Evolutionary conservation across 805 yeast species (phyloP).

Genomic region (Wickerhamiella galacta): DNA sequence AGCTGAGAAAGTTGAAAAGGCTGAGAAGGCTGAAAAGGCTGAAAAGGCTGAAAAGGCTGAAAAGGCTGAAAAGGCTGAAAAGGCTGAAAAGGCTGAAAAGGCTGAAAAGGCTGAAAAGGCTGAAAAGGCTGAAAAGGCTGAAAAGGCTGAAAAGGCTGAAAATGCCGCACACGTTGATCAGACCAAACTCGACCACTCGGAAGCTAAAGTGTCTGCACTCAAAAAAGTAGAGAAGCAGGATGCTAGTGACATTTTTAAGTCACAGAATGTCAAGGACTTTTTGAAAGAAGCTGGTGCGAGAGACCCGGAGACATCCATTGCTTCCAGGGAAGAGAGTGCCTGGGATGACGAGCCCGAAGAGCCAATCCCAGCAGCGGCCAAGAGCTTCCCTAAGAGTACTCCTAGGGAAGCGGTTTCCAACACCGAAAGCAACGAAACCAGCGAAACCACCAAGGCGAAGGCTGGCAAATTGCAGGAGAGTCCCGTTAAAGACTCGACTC

Average conservation of each 20-base stretch:
- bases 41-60: constrained; percentile 22
- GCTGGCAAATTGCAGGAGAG: constrained; percentile 1
- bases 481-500: background rate
- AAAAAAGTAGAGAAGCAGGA: constrained; percentile 26
- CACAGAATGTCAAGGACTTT: constrained; percentile 31
- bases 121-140: too few relatives aligned
- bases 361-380: too few relatives aligned
- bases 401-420: constrained; percentile 10
- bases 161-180: too few relatives aligned
- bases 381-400: constrained; percentile 8
- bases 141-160: too few relatives aligned
- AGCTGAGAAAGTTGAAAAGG: background rate
- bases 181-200: too few relatives aligned
- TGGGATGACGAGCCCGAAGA: constrained; percentile 30
- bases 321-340: constrained; percentile 10
- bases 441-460: constrained; percentile 6
- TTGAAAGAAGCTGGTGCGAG: constrained; percentile 30
- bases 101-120: too few relatives aligned
- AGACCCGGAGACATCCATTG: constrained; percentile 19
- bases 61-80: too few relatives aligned
- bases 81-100: too few relatives aligned
- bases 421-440: constrained; percentile 5
- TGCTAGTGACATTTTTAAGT: constrained; percentile 33
- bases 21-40: constrained; percentile 22
- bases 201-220: constrained; percentile 6